Percentiles rank a stretch among this genome's conserved stretches.
phyloP scores from a whole-genome alignment of 306 rosid genomes.

The Prunus davidiana region DNA sequence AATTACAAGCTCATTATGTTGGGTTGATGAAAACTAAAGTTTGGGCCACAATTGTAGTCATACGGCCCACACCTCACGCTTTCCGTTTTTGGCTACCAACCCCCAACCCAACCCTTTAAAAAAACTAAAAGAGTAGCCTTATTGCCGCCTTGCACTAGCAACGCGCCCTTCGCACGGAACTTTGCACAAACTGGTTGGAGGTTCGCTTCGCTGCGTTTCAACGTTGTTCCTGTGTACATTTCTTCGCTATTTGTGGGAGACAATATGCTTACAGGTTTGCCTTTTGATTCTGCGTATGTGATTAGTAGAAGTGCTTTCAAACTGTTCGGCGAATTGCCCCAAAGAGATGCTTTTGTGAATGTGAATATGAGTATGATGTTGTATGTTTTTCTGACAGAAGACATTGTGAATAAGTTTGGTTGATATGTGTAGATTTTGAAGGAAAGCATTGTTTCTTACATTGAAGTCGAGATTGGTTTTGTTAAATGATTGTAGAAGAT shows the following conservation, averaged over 20 bases:
- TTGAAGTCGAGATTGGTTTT: not conserved
- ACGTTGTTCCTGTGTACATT: not conserved
- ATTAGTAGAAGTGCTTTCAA: slow-evolving; percentile 7
- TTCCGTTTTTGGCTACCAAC: not conserved
- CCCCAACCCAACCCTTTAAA: not conserved
- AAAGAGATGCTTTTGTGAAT: not conserved
- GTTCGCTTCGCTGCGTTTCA: not conserved
- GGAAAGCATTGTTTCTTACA: not conserved
- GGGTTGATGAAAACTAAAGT: not conserved
- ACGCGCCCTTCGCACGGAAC: not conserved
- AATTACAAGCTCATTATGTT: not conserved
- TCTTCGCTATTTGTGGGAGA: not conserved
- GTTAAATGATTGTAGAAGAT: not conserved
- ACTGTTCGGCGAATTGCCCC: slow-evolving; percentile 26
- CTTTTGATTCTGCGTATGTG: not conserved
- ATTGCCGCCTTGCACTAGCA: not conserved
- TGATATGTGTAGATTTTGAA: not conserved
- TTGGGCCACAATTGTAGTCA: not conserved
- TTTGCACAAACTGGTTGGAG: not conserved
- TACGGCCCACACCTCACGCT: not conserved
- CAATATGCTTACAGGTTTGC: slow-evolving; percentile 29
- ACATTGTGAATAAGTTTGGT: not conserved
- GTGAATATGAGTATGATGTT: not conserved
- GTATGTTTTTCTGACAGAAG: not conserved
- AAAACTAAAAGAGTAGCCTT: not conserved